Conservation (phyloP, 1,284 basidiomycete species). For the Leucoagaricus sp. region DNA sequence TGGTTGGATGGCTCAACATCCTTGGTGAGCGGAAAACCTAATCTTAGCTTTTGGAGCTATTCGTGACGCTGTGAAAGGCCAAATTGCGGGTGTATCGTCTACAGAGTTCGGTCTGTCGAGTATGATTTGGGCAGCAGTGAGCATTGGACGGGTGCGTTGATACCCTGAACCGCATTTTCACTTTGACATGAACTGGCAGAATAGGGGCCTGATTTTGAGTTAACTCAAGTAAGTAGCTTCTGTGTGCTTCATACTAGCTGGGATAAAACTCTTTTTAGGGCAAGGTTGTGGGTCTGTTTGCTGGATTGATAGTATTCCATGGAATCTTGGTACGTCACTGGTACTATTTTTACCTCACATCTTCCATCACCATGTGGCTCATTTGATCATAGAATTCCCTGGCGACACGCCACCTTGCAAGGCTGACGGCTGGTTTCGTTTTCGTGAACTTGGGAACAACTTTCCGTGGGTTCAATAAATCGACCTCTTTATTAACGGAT, state of each 20-base stretch:
- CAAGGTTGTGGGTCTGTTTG: conserved; percentile 77
- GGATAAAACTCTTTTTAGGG: conserved; percentile 34
- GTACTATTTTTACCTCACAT: background rate
- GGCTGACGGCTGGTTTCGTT: conserved; percentile 79
- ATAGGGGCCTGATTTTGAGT: conserved; percentile 49
- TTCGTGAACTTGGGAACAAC: conserved; percentile 87
- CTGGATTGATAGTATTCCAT: conserved; percentile 72
- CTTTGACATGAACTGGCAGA: conserved; percentile 7
- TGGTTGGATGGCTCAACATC: conserved; percentile 88
- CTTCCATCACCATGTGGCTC: background rate
- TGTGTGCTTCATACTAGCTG: background rate
- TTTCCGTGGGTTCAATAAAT: conserved; percentile 41
- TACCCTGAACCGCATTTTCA: background rate
- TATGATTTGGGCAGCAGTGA: conserved; percentile 87
- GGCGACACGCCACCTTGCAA: conserved; percentile 78
- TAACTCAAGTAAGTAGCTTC: conserved; percentile 36
- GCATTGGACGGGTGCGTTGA: conserved; percentile 48
- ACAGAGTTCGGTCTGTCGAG: conserved; percentile 88
- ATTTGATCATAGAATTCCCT: conserved; percentile 67
- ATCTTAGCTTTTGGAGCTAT: background rate
- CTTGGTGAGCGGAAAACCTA: conserved; percentile 53
- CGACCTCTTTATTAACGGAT: no score
- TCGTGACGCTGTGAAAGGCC: conserved; percentile 40
- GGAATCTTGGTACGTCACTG: conserved; percentile 54
- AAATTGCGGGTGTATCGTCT: conserved; percentile 81